Evolutionary conservation across 1,139 yeast genomes (phyloP).

Genomic region (Geotrichum fermentans): DNA sequence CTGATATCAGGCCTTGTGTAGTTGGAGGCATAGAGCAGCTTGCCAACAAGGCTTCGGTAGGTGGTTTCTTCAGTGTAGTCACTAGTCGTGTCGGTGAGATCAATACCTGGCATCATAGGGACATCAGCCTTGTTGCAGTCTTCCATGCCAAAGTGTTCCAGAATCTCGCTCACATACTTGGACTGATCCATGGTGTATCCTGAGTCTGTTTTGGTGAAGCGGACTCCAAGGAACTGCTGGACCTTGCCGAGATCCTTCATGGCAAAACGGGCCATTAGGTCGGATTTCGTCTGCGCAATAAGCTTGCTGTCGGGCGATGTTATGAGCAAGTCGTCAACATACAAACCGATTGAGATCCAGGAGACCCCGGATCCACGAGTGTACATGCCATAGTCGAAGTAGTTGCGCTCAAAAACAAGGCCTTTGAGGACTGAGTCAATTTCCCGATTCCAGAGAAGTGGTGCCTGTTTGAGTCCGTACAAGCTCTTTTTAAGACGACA

Average conservation of each 20-base stretch:
- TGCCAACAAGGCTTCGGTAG: conserved; percentile 22
- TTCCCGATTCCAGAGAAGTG: too few species aligned
- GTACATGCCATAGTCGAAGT: too few species aligned
- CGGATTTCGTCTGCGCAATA: conserved; percentile 2
- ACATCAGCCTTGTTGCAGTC: conserved; percentile 14
- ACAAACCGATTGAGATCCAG: not conserved
- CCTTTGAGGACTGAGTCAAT: too few species aligned
- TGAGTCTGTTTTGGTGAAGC: conserved; percentile 3
- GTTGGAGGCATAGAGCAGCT: conserved; percentile 23
- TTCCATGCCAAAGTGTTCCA: conserved; percentile 15
- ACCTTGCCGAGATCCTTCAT: conserved; percentile 22
- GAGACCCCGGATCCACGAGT: too few species aligned
- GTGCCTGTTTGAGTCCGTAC: too few species aligned
- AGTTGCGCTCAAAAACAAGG: too few species aligned
- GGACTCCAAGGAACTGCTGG: conserved; percentile 19
- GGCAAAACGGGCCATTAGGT: conserved; percentile 12
- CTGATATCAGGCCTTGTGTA: conserved; percentile 23
- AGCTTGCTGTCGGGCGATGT: not conserved
- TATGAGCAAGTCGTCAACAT: conserved; percentile 9
- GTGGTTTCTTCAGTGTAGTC: conserved; percentile 14
- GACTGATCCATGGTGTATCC: conserved; percentile 9
- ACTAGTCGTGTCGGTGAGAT: conserved; percentile 6
- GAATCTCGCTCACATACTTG: conserved; percentile 10
- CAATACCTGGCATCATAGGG: conserved; percentile 10
- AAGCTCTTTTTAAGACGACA: too few species aligned